Evolutionary conservation across 345 rosid species (phyloP).

Genomic region (Camelina hispida): DNA sequence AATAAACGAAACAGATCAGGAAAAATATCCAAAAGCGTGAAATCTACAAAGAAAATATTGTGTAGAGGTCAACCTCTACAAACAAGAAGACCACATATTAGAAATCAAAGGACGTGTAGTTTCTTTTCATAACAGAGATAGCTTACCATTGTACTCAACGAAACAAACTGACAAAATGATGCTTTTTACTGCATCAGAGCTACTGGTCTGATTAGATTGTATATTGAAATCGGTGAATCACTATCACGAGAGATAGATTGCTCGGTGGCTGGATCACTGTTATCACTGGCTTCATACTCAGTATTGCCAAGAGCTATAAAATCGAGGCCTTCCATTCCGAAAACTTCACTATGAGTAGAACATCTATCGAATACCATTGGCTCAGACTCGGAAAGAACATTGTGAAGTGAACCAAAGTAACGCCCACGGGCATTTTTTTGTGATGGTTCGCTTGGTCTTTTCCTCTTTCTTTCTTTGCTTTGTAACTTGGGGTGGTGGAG

Average conservation of each 20-base stretch:
- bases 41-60: not conserved
- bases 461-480: slow-evolving; percentile 66
- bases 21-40: not conserved
- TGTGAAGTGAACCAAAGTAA: slow-evolving; percentile 59
- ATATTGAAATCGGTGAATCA: slow-evolving; percentile 46
- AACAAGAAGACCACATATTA: too few relatives aligned
- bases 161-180: slow-evolving; percentile 27
- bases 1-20: too few relatives aligned
- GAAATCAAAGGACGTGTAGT: too few relatives aligned
- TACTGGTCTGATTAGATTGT: slow-evolving; percentile 67
- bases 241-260: slow-evolving; percentile 37
- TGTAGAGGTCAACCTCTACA: not conserved
- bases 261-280: slow-evolving; percentile 34
- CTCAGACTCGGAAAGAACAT: slow-evolving; percentile 42
- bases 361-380: slow-evolving; percentile 50
- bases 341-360: slow-evolving; percentile 26
- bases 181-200: slow-evolving; percentile 43
- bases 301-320: slow-evolving; percentile 57
- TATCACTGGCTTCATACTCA: slow-evolving; percentile 56
- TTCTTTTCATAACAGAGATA: slow-evolving; percentile 1
- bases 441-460: slow-evolving; percentile 50
- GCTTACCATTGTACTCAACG: slow-evolving; percentile 41
- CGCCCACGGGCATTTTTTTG: slow-evolving; percentile 58
- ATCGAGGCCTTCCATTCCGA: slow-evolving; percentile 52
- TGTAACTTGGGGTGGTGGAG: slow-evolving; percentile 82